phyloP scores from a whole-genome alignment of 768 basidiomycete genomes.

The Boletus reticuloceps region DNA sequence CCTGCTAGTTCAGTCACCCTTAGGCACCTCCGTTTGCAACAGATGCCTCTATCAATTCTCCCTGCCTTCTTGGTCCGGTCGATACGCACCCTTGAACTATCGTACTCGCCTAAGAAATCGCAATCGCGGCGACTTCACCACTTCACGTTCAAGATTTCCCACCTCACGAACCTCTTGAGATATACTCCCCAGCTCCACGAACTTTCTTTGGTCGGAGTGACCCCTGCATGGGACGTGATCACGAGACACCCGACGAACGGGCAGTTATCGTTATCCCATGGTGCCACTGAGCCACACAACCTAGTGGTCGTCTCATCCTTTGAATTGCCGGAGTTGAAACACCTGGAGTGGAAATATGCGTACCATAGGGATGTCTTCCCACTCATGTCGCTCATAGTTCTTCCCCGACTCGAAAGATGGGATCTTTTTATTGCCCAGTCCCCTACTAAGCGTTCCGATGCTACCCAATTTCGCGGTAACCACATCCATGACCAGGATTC shows the following conservation, averaged over 20 bases:
- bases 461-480: constrained; percentile 29
- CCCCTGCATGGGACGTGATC: constrained; percentile 38
- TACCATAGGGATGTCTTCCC: constrained; percentile 40
- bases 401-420: constrained; percentile 42
- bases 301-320: constrained; percentile 20
- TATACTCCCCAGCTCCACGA: constrained; percentile 41
- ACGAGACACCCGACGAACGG: constrained; percentile 11
- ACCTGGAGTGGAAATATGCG: constrained; percentile 49
- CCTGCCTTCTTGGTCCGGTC: constrained; percentile 37
- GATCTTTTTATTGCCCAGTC: constrained; percentile 43
- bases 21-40: constrained; percentile 38
- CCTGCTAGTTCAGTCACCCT: constrained; percentile 13
- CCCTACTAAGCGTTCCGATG: constrained; percentile 27
- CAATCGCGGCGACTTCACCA: constrained; percentile 22
- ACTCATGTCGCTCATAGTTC: constrained; percentile 40
- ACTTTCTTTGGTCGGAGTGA: constrained; percentile 41
- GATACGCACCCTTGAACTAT: constrained; percentile 42
- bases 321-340: constrained; percentile 38
- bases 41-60: constrained; percentile 40
- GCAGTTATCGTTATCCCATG: constrained; percentile 3
- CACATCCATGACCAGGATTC: constrained; percentile 28
- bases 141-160: constrained; percentile 39
- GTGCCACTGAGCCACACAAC: constrained; percentile 4
- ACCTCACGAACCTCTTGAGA: constrained; percentile 36
- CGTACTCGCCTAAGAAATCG: constrained; percentile 33